phyloP scores from a whole-genome alignment of 345 rosid genomes.

The Nephelium lappaceum region DNA sequence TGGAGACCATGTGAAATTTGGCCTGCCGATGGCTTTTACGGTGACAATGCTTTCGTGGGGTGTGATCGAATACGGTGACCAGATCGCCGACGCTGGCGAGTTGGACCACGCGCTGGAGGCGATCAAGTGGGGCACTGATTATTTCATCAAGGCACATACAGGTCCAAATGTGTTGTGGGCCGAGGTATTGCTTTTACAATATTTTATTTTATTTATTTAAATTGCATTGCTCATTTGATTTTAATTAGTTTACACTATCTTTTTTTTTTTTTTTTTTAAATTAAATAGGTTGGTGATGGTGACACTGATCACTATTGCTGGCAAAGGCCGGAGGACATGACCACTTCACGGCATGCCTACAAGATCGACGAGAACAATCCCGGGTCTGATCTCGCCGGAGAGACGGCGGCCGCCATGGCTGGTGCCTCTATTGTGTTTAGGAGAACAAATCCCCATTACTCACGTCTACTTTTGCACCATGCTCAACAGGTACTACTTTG shows the following conservation, averaged over 20 bases:
- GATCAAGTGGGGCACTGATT: constrained; percentile 95
- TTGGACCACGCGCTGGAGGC: constrained; percentile 78
- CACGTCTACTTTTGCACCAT: constrained; percentile 88
- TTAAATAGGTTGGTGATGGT: constrained; percentile 77
- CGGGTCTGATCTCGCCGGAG: constrained; percentile 92
- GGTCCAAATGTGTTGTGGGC: constrained; percentile 84
- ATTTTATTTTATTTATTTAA: too few species aligned
- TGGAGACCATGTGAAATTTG: constrained; percentile 94
- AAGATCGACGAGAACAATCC: constrained; percentile 83
- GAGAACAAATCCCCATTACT: constrained; percentile 73
- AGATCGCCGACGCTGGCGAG: constrained; percentile 70
- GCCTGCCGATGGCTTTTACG: constrained; percentile 96
- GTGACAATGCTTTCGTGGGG: constrained; percentile 94
- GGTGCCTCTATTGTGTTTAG: constrained; percentile 87
- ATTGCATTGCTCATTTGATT: not conserved
- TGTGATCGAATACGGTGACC: constrained; percentile 65
- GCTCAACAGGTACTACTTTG: constrained; percentile 75
- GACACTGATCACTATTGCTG: constrained; percentile 96
- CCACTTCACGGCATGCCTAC: constrained; percentile 87
- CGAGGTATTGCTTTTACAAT: constrained; percentile 41
- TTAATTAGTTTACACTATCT: not conserved
- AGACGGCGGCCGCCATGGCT: constrained; percentile 95
- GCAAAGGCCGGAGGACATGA: constrained; percentile 99
- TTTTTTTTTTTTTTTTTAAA: not conserved
- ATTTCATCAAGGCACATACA: constrained; percentile 91